phyloP scores from a whole-genome alignment of 1,284 basidiomycete species.

The Tetrapyrgos nigripes region DNA sequence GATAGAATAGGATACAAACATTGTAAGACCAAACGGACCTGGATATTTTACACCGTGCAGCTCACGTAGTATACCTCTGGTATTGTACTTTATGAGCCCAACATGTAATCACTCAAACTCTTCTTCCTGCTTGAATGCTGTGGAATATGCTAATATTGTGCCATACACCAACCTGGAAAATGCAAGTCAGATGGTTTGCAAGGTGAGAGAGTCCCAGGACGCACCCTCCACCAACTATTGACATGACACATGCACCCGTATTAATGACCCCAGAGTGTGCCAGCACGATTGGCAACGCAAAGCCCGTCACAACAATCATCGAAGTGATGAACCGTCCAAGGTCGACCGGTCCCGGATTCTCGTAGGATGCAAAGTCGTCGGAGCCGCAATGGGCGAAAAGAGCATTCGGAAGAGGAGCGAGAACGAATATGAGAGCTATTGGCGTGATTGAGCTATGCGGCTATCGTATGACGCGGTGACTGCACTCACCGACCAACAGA shows the following conservation, averaged over 20 bases:
- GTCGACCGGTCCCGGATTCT: constrained; percentile 70
- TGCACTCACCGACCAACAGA: constrained; percentile 89
- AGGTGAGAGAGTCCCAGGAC: constrained; percentile 29
- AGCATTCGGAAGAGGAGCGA: constrained; percentile 96
- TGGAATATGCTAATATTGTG: constrained; percentile 89
- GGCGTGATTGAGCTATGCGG: background rate
- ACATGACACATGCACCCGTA: constrained; percentile 90
- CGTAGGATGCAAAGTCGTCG: constrained; percentile 81
- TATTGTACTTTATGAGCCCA: constrained; percentile 20
- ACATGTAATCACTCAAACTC: constrained; percentile 64
- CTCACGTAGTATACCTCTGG: constrained; percentile 14
- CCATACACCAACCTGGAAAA: constrained; percentile 84
- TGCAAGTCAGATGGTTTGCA: constrained; percentile 15
- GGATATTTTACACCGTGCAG: constrained; percentile 10
- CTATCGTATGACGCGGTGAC: background rate
- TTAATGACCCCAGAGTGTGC: constrained; percentile 92
- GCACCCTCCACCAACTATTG: constrained; percentile 89
- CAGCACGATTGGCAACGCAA: constrained; percentile 91
- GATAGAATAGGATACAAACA: background rate
- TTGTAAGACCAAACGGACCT: background rate
- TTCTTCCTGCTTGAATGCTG: constrained; percentile 80
- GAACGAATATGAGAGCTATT: constrained; percentile 90
- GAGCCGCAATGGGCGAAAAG: constrained; percentile 85
- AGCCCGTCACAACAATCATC: constrained; percentile 89
- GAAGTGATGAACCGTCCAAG: constrained; percentile 94